Conservation (phyloP, 2,329 filamentous ascomycete genomes). For the Tricladium varicosporioides region DNA sequence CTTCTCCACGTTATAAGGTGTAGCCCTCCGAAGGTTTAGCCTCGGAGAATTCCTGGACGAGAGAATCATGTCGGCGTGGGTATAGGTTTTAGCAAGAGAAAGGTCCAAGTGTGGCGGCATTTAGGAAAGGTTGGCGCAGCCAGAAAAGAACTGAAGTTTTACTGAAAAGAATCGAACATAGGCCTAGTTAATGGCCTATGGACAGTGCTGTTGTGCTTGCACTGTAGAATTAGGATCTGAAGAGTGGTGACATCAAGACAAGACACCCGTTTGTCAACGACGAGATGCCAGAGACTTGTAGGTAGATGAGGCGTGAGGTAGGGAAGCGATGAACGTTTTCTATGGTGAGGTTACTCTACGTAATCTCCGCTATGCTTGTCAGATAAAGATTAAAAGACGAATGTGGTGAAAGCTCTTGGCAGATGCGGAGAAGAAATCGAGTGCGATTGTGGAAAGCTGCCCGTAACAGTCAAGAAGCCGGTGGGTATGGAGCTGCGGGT, state of each 20-base stretch:
- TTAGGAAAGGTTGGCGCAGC: constrained; percentile 30
- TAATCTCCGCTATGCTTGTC: not conserved
- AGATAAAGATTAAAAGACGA: not conserved
- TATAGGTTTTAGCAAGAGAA: constrained; percentile 35
- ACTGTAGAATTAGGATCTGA: constrained; percentile 15
- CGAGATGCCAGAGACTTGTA: constrained; percentile 1
- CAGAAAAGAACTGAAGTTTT: constrained; percentile 23
- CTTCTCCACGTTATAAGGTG: constrained; percentile 56
- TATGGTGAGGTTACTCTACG: not conserved
- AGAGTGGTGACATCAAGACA: constrained; percentile 24
- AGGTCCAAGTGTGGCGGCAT: constrained; percentile 32
- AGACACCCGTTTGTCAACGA: not conserved
- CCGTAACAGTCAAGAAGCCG: not conserved
- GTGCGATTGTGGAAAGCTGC: not conserved
- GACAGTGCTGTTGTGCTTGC: constrained; percentile 24
- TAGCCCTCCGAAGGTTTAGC: constrained; percentile 57
- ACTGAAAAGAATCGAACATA: constrained; percentile 21
- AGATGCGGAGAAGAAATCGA: not conserved
- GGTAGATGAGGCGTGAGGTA: not conserved
- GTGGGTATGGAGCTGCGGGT: not conserved
- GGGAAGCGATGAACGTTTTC: not conserved
- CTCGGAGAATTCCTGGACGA: constrained; percentile 41
- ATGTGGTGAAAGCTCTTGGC: not conserved
- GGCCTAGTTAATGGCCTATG: constrained; percentile 3
- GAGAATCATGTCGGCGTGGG: constrained; percentile 37